Evolutionary conservation across 148 eudicot genomes (phyloP).

Genomic region (Silene conica): DNA sequence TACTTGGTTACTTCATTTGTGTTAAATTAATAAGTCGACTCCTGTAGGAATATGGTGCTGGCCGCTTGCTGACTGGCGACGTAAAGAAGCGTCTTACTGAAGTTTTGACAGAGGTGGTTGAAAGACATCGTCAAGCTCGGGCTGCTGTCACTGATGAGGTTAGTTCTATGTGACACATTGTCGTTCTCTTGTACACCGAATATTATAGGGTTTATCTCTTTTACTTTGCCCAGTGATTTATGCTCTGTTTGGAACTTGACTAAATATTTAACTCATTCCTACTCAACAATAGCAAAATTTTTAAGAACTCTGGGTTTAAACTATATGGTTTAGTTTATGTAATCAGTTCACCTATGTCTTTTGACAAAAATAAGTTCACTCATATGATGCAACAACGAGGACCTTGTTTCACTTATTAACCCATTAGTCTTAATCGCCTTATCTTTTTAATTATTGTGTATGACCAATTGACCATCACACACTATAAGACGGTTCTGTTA

Average conservation of each 20-base stretch:
- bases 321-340: not conserved
- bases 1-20: not conserved
- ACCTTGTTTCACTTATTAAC: too few relatives aligned
- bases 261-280: not conserved
- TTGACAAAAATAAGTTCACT: too few relatives aligned
- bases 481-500: too few relatives aligned
- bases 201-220: not conserved
- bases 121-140: conserved; percentile 80
- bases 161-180: not conserved
- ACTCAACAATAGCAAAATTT: not conserved
- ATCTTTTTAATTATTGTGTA: too few relatives aligned
- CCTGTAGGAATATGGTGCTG: conserved; percentile 79
- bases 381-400: too few relatives aligned
- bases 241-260: not conserved
- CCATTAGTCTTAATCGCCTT: too few relatives aligned
- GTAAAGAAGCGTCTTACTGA: conserved; percentile 75
- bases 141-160: conserved; percentile 97
- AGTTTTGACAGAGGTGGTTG: conserved; percentile 78
- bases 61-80: conserved; percentile 90
- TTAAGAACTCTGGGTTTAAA: not conserved
- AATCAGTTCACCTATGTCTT: too few relatives aligned
- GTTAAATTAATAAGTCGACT: not conserved
- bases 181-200: not conserved
- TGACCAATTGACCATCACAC: too few relatives aligned
- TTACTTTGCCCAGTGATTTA: not conserved